These are phyloP conservation scores for Phytophthora idaei DNA, from an alignment of 352 stramenopile genomes.

Conservation along the genomic window DNA sequence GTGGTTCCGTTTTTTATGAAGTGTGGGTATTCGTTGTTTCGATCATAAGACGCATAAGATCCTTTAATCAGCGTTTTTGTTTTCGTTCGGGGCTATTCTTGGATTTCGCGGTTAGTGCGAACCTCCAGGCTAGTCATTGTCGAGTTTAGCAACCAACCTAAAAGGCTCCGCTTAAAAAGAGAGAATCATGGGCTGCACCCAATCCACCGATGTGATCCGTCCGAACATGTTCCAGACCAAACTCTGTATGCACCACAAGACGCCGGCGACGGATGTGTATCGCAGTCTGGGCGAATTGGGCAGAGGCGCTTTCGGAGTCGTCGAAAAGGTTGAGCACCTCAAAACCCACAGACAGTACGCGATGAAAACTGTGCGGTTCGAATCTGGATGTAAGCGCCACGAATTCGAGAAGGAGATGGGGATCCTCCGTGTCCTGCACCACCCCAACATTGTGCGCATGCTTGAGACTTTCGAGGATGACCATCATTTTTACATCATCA, in stretches of 20 bases:
- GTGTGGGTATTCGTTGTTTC: too few species aligned
- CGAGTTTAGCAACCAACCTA: background rate
- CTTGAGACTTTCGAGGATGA: slow-evolving; percentile 80
- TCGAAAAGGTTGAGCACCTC: slow-evolving; percentile 76
- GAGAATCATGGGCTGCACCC: slow-evolving; percentile 65
- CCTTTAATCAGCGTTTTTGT: too few species aligned
- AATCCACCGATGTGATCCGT: slow-evolving; percentile 53
- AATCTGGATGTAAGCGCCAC: slow-evolving; percentile 58
- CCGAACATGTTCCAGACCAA: slow-evolving; percentile 84
- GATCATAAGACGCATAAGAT: too few species aligned
- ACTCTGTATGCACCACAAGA: slow-evolving; percentile 76
- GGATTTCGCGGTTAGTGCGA: background rate
- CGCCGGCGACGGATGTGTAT: slow-evolving; percentile 53
- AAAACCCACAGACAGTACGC: slow-evolving; percentile 70
- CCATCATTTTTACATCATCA: slow-evolving; percentile 87
- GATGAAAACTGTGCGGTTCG: slow-evolving; percentile 83
- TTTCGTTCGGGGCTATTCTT: background rate
- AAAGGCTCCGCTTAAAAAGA: background rate
- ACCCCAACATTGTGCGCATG: slow-evolving; percentile 84
- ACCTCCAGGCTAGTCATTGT: background rate
- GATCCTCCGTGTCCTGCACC: slow-evolving; percentile 73
- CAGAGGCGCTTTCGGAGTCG: slow-evolving; percentile 74
- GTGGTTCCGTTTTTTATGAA: background rate
- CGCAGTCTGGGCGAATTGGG: slow-evolving; percentile 60
- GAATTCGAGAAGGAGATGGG: slow-evolving; percentile 85